Base-by-base conservation (phyloP, 2,329 filamentous ascomycete genomes). In the Elsinoe arachidis region DNA sequence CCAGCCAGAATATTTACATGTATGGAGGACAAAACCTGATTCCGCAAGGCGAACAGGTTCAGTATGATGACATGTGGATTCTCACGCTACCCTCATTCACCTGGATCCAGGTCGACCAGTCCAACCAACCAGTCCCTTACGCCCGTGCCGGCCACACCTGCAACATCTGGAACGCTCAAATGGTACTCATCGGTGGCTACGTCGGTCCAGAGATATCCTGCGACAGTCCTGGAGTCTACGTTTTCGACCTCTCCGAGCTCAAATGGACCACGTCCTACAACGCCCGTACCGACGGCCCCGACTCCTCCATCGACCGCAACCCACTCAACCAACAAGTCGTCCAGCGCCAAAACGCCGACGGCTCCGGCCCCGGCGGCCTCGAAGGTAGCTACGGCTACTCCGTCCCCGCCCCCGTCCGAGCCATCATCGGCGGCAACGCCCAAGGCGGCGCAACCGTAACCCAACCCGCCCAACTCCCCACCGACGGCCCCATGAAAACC, bases 81-180 rank as follows among this genome's bases (percentile, higher is more conserved):
- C 74, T 93, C 11, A 88, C 87, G 0, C 73, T 95, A 5, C 89
- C 89, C 0, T 85, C 85, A 0, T 95, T 95, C 68, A 88, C 82
- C 3, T 93, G 89, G 89, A 86, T 86, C 55, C 73, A 82, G 65
- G 84, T 87, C 21, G 76, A 86, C 60, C 75, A 75, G 51, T 67
- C 70, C 3, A 70, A 72, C 1, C 68, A 81, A 67, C 61, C 64
- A 55, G 55, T 74, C 5, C 67, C 86, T 70, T 71, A 79, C 6
- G 85, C 76, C 2, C 80, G 89, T 56, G 81, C 84, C 1, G 88
- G 88, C 0, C 88, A 92, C 68, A 82, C 83, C 37, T 93, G 88
- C 70, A 82, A 90, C 63, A 80, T 81, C 64, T 92, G 89, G 72
- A 85, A 90, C 14, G 84, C 86, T 58, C 88, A 92, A 69, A 90